Evolutionary conservation across 176 grass and related monocot genomes (phyloP).

Genomic region (Calamus simplicifolius): DNA sequence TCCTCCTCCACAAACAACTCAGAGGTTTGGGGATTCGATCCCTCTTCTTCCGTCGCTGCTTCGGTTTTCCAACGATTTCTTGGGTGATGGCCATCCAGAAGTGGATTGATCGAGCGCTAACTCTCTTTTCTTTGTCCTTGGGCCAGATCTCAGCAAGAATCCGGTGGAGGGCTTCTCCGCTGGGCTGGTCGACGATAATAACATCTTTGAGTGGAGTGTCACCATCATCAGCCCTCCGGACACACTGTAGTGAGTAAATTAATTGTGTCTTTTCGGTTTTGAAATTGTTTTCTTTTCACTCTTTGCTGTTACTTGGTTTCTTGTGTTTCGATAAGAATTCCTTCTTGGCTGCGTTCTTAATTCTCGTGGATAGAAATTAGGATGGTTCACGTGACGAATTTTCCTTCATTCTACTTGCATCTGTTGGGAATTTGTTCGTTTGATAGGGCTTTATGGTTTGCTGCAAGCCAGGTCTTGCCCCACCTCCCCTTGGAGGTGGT

Average conservation of each 20-base stretch:
- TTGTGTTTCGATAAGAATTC: too few species aligned
- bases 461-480: too few species aligned
- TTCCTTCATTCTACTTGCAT: too few species aligned
- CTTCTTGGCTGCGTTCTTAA: too few species aligned
- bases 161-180: constrained; percentile 33
- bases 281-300: neutral
- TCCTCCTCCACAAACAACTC: constrained; percentile 29
- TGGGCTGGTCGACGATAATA: constrained; percentile 20
- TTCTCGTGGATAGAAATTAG: too few species aligned
- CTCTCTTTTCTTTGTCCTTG: neutral
- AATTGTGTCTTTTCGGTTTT: neutral
- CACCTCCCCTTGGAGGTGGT: too few species aligned
- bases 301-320: neutral
- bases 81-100: too few species aligned
- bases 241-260: constrained; percentile 23
- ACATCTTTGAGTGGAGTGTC: constrained; percentile 35
- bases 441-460: too few species aligned
- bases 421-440: too few species aligned
- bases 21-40: constrained; percentile 14
- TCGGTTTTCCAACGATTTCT: neutral
- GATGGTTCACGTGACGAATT: too few species aligned
- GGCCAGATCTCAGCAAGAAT: constrained; percentile 22
- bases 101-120: too few species aligned
- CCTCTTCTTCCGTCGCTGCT: neutral
- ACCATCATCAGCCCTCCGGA: constrained; percentile 31